These are phyloP conservation scores for Xylaria sp. DNA, from an alignment of 2,329 filamentous ascomycete species.

Conservation along the genomic window DNA sequence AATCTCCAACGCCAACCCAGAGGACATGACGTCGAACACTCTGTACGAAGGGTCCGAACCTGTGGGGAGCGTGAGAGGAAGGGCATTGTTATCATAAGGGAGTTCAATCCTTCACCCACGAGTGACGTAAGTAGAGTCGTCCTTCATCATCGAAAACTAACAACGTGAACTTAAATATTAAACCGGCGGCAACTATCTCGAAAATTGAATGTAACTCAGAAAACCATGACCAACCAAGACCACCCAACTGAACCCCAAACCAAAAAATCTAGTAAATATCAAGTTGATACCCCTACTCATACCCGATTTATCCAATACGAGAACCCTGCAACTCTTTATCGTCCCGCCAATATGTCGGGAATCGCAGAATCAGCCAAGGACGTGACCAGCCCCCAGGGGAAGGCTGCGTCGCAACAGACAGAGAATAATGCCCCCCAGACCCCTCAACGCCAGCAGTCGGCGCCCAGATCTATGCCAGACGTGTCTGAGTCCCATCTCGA, in stretches of 20 bases:
- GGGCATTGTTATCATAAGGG: slow-evolving; percentile 1
- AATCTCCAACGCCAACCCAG: slow-evolving; percentile 20
- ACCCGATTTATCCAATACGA: slow-evolving; percentile 40
- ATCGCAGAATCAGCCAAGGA: slow-evolving; percentile 41
- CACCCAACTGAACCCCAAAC: slow-evolving; percentile 30
- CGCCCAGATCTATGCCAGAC: slow-evolving; percentile 47
- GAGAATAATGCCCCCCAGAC: slow-evolving; percentile 33
- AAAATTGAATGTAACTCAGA: slow-evolving; percentile 6
- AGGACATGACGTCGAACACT: slow-evolving; percentile 46
- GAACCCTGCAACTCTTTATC: slow-evolving; percentile 43
- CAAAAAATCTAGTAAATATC: slow-evolving; percentile 25
- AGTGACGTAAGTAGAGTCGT: slow-evolving; percentile 45
- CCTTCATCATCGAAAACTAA: slow-evolving; percentile 22
- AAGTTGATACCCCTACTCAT: slow-evolving; percentile 38
- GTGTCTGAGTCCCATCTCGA: slow-evolving; percentile 39
- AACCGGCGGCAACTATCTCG: slow-evolving; percentile 34
- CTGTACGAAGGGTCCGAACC: slow-evolving; percentile 35
- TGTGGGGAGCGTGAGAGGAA: slow-evolving; percentile 24
- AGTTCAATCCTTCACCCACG: slow-evolving; percentile 4
- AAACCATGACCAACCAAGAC: slow-evolving; percentile 37
- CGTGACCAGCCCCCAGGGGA: slow-evolving; percentile 36
- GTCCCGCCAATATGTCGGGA: slow-evolving; percentile 48
- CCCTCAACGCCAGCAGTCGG: slow-evolving; percentile 32
- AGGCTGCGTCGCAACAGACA: slow-evolving; percentile 33
- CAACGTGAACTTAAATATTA: slow-evolving; percentile 31